Base-by-base conservation (phyloP, 2,329 filamentous ascomycete species). In the Fonsecaea pedrosoi region DNA sequence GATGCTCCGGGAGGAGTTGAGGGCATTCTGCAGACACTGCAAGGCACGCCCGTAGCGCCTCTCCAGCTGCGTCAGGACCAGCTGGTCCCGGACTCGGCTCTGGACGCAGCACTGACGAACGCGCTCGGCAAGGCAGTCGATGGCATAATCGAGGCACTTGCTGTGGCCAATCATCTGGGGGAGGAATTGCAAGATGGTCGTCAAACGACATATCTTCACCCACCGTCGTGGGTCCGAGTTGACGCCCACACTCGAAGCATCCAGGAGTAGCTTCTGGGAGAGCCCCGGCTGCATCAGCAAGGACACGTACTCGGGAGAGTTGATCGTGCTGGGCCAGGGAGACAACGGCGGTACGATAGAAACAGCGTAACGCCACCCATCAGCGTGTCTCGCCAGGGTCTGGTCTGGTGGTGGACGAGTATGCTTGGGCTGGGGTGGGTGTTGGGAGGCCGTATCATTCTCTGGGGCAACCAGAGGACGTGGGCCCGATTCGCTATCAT, bases 91-190 rank as follows among this genome's bases (percentile, higher is more conserved):
- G 21, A 56, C 38, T 4, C 38, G 21, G 15, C 42, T 42, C 12
- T 59, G 42, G 7, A 55, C 32, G 30, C 62, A 62, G 25, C 65
- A 61, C 34, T 60, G 57, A 12, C 53, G 61, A 18, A 67, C 25
- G 3, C 65, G 65, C 37, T 45, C 57, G 42, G 56, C 61, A 25
- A 64, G 56, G 42, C 65, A 67, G 25, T 60, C 56, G 37, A 67
- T 67, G 13, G 65, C 65, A 67, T 61, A 54, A 42, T 67, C 65
- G 9, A 67, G 53, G 34, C 65, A 67, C 57, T 45, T 61, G 61
- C 61, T 67, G 37, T 64, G 57, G 38, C 65, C 65, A 64, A 64
- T 64, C 54, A 62, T 57, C 25, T 42, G 65, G 8, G 65, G 65
- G 6, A 67, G 53, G 32, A 64, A 34, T 18, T 58, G 55, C 21